phyloP scores from a whole-genome alignment of 129 eudicot species.

The Pulicaria dysenterica region DNA sequence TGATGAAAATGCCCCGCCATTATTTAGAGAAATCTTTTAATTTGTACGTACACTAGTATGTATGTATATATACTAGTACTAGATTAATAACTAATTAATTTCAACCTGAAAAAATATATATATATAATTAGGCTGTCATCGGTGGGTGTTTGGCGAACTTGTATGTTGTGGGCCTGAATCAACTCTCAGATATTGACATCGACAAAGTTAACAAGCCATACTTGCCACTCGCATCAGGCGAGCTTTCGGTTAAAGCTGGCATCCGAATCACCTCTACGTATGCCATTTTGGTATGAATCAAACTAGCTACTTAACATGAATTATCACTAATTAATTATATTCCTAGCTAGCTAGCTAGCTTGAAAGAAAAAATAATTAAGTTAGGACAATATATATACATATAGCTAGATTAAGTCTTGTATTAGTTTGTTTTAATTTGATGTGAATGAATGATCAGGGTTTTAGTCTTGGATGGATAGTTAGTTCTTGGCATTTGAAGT shows the following conservation, averaged over 20 bases:
- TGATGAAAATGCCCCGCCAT: too few species aligned
- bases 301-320: neutral
- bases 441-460: slow-evolving; percentile 20
- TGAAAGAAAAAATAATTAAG: too few species aligned
- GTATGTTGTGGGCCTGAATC: slow-evolving; percentile 35
- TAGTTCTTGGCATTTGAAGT: slow-evolving; percentile 35
- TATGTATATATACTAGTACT: too few species aligned
- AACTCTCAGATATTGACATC: slow-evolving; percentile 34
- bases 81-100: neutral
- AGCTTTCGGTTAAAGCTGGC: slow-evolving; percentile 30
- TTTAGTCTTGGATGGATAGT: slow-evolving; percentile 27
- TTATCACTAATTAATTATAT: too few species aligned
- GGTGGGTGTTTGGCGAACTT: slow-evolving; percentile 36
- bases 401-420: too few species aligned
- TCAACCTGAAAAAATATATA: slow-evolving; percentile 6
- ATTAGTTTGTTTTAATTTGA: neutral
- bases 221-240: slow-evolving; percentile 35
- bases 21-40: too few species aligned
- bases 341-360: neutral
- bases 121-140: slow-evolving; percentile 24
- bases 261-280: slow-evolving; percentile 33
- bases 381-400: too few species aligned
- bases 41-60: too few species aligned
- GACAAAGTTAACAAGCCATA: slow-evolving; percentile 42
- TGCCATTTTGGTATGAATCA: slow-evolving; percentile 34